Evolutionary conservation across 345 rosid species (phyloP), one percentile per base, ranked within the genome.

Genomic region (Eucalyptus guilfoylei): DNA sequence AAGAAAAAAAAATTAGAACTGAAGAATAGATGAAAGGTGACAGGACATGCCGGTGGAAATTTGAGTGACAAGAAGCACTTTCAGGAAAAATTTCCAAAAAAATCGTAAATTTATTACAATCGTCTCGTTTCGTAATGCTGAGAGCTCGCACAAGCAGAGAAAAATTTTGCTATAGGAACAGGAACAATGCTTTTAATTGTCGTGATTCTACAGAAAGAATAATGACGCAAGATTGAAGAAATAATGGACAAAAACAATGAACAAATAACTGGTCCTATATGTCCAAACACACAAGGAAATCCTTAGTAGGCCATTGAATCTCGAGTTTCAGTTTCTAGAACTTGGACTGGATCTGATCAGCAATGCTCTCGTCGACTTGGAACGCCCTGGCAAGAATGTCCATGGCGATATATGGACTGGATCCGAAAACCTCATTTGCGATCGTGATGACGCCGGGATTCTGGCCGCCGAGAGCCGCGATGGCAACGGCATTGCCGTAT

Each of bases 341-440:
- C 67, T 32, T 88, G 32, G 21, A 40, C 45, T 72, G 49, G 47
- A 85, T 52, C 24, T 30, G 85, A 86, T 32, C 85, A 42, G 89
- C 12, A 1, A 72, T 54, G 11, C 47, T 24, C 87, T 86, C 45
- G 19, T 91, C 87, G 14, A 69, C 62, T 37, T 88, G 90, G 40
- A 92, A 91, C 11, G 92, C 88, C 90, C n/a, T 91, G 32, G 92
- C 90, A 3, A 89, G 90, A 87, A 88, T 52, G 42, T 92, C 86
- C 2, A 14, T 8, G 15, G 90, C 26, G 88, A 83, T 1, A 45
- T 5, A 4, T 1, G 91, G 90, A 37, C 42, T 50, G 9, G 91
- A 92, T 19, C 91, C 88, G 30, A 88, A 91, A n/a, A 89, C 85
- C 0, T 86, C 87, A 40, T 92, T 87, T 2, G 88, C 80, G 7